Evolutionary conservation across 805 yeast species (phyloP).

Genomic region (Suhomyces tanzawaensis): DNA sequence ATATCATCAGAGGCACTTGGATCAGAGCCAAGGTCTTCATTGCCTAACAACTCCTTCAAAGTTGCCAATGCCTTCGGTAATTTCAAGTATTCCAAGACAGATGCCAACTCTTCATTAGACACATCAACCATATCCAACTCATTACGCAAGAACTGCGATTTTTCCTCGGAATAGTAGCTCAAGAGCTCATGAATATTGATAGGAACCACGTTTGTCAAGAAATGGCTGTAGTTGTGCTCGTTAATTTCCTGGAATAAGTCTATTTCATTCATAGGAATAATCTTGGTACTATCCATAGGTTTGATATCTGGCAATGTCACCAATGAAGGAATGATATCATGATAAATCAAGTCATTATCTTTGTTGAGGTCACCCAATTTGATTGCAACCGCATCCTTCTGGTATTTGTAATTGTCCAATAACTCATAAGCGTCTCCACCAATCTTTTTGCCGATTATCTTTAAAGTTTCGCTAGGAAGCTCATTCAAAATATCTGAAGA

Average conservation of each 20-base stretch:
- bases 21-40: constrained; percentile 1
- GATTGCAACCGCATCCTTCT: constrained; percentile 37
- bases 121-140: constrained; percentile 75
- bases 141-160: constrained; percentile 69
- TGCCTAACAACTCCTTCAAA: constrained; percentile 41
- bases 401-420: constrained; percentile 41
- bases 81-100: constrained; percentile 77
- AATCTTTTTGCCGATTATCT: constrained; percentile 13
- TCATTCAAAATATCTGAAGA: constrained; percentile 45
- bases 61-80: constrained; percentile 65
- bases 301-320: constrained; percentile 63
- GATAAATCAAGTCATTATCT: constrained; percentile 89
- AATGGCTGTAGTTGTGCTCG: constrained; percentile 43
- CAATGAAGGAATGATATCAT: constrained; percentile 65
- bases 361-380: constrained; percentile 51
- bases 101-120: constrained; percentile 72
- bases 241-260: constrained; percentile 42
- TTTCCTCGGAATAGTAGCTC: constrained; percentile 85
- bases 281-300: constrained; percentile 65
- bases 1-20: constrained; percentile 22
- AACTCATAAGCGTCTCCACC: constrained; percentile 34
- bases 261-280: constrained; percentile 49
- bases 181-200: constrained; percentile 82
- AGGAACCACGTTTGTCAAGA: constrained; percentile 81
- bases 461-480: constrained; percentile 28